Percentiles rank a stretch among this genome's conserved stretches.
phyloP scores from a whole-genome alignment of 805 yeast species.

The Kregervanrija delftensis region DNA sequence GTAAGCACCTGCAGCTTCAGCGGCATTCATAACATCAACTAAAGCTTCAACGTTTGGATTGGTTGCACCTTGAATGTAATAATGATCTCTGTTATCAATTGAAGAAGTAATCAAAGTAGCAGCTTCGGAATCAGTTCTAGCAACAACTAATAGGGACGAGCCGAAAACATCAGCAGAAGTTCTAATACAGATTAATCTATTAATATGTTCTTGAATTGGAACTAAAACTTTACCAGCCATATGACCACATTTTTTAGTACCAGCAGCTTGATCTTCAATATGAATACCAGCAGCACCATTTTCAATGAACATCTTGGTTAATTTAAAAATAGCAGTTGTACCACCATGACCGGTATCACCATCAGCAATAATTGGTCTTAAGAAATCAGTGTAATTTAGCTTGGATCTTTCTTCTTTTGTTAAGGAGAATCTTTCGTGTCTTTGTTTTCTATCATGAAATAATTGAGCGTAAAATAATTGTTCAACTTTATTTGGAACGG shows the following conservation, averaged over 20 bases:
- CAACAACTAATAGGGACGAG: slow-evolving; percentile 77
- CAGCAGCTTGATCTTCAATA: slow-evolving; percentile 98
- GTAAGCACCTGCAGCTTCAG: slow-evolving; percentile 66
- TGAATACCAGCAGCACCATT: slow-evolving; percentile 99
- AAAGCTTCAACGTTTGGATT: slow-evolving; percentile 74
- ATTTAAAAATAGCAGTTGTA: slow-evolving; percentile 88
- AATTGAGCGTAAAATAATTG: slow-evolving; percentile 95
- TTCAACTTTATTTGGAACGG: slow-evolving; percentile 97
- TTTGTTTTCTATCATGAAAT: slow-evolving; percentile 96
- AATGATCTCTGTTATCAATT: slow-evolving; percentile 91
- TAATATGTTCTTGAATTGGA: slow-evolving; percentile 96
- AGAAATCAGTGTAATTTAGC: slow-evolving; percentile 72
- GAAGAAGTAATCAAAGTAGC: slow-evolving; percentile 92
- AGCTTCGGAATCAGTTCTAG: slow-evolving; percentile 97
- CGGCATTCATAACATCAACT: slow-evolving; percentile 71
- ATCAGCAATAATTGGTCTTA: slow-evolving; percentile 94
- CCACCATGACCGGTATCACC: slow-evolving; percentile 99
- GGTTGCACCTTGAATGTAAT: slow-evolving; percentile 84
- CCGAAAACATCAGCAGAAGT: slow-evolving; percentile 93
- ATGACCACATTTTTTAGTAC: slow-evolving; percentile 98
- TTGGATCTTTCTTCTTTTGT: slow-evolving; percentile 61
- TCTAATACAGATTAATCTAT: slow-evolving; percentile 88
- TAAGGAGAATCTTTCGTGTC: slow-evolving; percentile 66
- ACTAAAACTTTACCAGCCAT: slow-evolving; percentile 98
- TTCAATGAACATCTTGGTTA: slow-evolving; percentile 93